Evolutionary conservation across 768 basidiomycete genomes (phyloP), one percentile per base, ranked within the genome.

Genomic region (Cystoderma amianthinum): DNA sequence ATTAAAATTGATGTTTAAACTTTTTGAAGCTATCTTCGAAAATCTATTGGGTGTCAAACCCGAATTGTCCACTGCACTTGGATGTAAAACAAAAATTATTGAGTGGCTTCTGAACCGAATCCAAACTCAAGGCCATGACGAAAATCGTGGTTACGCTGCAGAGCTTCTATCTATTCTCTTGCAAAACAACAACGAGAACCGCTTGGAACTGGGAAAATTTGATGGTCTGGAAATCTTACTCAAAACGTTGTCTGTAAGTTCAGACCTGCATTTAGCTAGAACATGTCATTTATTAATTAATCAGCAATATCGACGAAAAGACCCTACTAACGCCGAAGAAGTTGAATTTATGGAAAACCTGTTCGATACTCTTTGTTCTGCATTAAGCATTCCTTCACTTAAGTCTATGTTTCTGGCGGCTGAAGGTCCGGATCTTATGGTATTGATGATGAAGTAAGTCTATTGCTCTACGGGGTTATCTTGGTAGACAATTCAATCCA

Each of bases 261-360:
- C 23, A 3, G 22, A 21, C 24, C 15, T 39, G 20, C 22, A 35
- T 13, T 12, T 15, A 43, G 25, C 21, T 51, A 39, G 23, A 20
- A 34, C 41, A 32, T 38, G 9, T 38, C 43, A 49, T 49, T 46
- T 52, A 13, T 30, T 34, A 16, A 37, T 47, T 20, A 41, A 16
- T 48, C n/a, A 96, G 92, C 85, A 85, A 80, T 98, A 84, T 57
- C 83, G 94, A 32, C 74, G 77, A 55, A 74, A 80, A 42, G 88
- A 97, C 54, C 95, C 95, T 11, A 65, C 67, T 0, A 83, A 93
- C 48, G 73, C 83, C 5, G 96, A 98, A 47, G 96, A 99, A 63
- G 71, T 80, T 3, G 96, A 99, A 59, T 98, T 92, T 61, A 94
- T 98, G 93, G 96, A 98, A 58, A 98, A 99, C 59, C 54, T 91